Conservation (phyloP, 257 asterid species). For the Cinchona pubescens region DNA sequence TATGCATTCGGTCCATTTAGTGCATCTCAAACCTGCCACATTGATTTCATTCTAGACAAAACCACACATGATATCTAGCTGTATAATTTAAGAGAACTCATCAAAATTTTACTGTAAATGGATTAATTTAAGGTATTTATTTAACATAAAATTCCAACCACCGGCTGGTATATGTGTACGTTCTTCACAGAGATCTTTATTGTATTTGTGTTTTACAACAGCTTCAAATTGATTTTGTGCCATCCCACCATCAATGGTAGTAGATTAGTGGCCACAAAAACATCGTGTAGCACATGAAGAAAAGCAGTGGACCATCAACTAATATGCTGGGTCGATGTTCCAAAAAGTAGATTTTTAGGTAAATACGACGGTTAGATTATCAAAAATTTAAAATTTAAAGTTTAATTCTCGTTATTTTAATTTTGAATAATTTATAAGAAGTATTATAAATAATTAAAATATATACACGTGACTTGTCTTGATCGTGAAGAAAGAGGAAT, state of each 20-base stretch:
- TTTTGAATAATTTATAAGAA: too few relatives aligned
- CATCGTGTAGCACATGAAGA: too few relatives aligned
- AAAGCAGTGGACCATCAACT: too few relatives aligned
- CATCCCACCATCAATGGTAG: not conserved
- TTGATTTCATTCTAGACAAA: constrained; percentile 32
- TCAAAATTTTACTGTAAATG: not conserved
- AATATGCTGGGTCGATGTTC: too few relatives aligned
- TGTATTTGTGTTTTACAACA: not conserved
- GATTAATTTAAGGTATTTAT: not conserved
- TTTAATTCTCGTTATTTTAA: too few relatives aligned
- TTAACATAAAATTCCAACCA: not conserved
- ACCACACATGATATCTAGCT: constrained; percentile 35
- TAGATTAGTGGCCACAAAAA: too few relatives aligned
- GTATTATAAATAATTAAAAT: too few relatives aligned
- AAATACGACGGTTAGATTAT: too few relatives aligned
- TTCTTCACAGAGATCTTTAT: not conserved
- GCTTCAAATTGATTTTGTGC: not conserved
- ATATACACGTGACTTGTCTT: too few relatives aligned
- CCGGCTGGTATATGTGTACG: not conserved
- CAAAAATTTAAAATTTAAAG: too few relatives aligned
- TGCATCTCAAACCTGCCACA: constrained; percentile 41
- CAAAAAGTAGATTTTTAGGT: too few relatives aligned
- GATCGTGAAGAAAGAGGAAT: too few relatives aligned
- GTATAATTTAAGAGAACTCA: not conserved
- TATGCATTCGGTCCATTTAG: constrained; percentile 16